Evolutionary conservation across 2,329 filamentous ascomycete genomes (phyloP), one percentile per base, ranked within the genome.

Genomic region (Metarhizium album): DNA sequence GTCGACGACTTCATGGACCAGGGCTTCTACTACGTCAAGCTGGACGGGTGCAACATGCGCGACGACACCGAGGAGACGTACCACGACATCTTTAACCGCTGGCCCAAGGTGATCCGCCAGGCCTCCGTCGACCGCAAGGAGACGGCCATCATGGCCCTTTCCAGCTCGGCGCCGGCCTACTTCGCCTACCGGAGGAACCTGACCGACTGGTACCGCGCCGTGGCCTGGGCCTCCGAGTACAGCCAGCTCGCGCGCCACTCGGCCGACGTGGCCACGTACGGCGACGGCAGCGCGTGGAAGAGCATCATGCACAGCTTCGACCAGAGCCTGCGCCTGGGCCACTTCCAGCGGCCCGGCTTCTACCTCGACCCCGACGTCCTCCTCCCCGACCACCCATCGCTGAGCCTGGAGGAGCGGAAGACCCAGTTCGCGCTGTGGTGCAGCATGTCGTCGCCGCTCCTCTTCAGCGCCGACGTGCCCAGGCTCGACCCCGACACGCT

Each of bases 291-390:
- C 42, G 67, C 68, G 4, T 76, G 74, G 73, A 64, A 70, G 31
- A 73, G 70, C 52, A 67, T 76, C 50, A 68, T 72, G 64, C 66
- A 64, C 53, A 76, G 76, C 54, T 75, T 75, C 52, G 64, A 64
- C 35, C 70, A 69, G 51, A 61, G 74, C 47, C 62, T 68, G 6
- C 64, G 67, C n/a, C 58, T 74, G 1, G 64, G 68, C 14, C 66
- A 70, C 37, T 69, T 63, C 58, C 67, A 69, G 57, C 58, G 57
- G 27, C 63, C 64, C 23, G 65, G 65, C 7, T 69, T 62, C 54
- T 65, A 64, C 58, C 69, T 69, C 49, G 66, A 69, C 51, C 66
- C 67, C 3, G 66, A 69, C 50, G 68, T 68, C 45, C 56, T 69
- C 46, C 68, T 64, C 47, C 58, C 62, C 13, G 66, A 68, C 45